Conservation (phyloP, 805 yeast species). For the Scheffersomyces stipitis region DNA sequence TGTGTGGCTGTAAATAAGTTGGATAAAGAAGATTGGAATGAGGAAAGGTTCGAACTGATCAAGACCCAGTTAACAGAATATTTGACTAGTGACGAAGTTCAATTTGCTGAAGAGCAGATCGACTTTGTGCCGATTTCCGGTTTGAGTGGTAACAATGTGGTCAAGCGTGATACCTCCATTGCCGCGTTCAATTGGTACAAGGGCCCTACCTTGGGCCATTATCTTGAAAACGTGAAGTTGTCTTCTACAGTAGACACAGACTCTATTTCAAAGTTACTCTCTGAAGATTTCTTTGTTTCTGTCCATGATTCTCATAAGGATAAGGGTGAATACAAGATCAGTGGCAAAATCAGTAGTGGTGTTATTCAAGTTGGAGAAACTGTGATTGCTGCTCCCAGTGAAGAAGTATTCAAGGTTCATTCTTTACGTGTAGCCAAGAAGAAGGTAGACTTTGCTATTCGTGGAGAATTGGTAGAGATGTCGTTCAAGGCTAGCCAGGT, state of each 20-base stretch:
- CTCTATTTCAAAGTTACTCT: constrained; percentile 16
- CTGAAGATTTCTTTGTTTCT: constrained; percentile 54
- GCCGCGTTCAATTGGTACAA: constrained; percentile 47
- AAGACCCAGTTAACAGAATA: constrained; percentile 48
- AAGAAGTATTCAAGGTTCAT: constrained; percentile 44
- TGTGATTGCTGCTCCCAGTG: constrained; percentile 54
- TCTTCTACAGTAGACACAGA: constrained; percentile 11
- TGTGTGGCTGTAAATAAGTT: constrained; percentile 70
- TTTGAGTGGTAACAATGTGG: constrained; percentile 64
- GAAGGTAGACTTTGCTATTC: constrained; percentile 51
- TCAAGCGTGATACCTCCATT: constrained; percentile 33
- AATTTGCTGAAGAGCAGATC: constrained; percentile 43
- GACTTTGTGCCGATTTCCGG: constrained; percentile 71
- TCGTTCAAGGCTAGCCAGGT: constrained; percentile 47
- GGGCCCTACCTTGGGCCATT: constrained; percentile 43
- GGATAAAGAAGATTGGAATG: constrained; percentile 61
- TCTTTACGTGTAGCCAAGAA: constrained; percentile 29
- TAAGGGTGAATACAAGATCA: constrained; percentile 49
- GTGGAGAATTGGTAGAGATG: constrained; percentile 61
- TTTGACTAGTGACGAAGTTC: constrained; percentile 49
- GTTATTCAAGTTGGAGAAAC: constrained; percentile 70
- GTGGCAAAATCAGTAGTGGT: constrained; percentile 72
- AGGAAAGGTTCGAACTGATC: constrained; percentile 53
- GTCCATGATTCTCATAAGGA: constrained; percentile 60
- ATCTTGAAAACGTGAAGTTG: constrained; percentile 35